Percentiles rank a stretch among this genome's conserved stretches.
phyloP scores from a whole-genome alignment of 768 basidiomycete species.

The Phanerochaete sordida region DNA sequence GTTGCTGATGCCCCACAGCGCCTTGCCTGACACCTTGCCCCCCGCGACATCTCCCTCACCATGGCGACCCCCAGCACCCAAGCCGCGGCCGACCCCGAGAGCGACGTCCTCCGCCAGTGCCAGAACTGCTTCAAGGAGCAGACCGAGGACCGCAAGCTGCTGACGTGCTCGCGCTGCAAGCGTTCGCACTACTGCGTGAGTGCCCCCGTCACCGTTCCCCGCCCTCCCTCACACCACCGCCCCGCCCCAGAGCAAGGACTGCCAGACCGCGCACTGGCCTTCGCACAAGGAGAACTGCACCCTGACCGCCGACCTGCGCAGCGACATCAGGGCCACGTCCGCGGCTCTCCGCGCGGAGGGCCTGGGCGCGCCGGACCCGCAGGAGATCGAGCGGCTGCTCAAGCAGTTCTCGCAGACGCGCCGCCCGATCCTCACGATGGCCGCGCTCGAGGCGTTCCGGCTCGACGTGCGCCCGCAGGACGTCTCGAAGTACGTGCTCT shows the following conservation, averaged over 20 bases:
- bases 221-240: neutral
- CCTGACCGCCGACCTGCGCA: neutral
- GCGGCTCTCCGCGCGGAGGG: no score
- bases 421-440: conserved; percentile 13
- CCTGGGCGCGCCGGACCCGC: neutral
- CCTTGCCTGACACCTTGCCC: no score
- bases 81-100: neutral
- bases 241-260: conserved; percentile 13
- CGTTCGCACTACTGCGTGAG: neutral
- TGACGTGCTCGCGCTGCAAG: neutral
- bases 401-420: conserved; percentile 15
- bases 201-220: neutral
- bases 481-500: neutral
- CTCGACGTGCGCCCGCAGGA: neutral
- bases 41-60: no score
- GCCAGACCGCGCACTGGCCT: conserved; percentile 14
- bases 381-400: neutral
- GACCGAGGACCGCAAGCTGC: neutral
- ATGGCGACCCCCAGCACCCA: neutral
- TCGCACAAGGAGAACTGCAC: conserved; percentile 15
- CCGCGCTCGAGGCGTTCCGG: conserved; percentile 13
- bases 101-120: neutral
- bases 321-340: neutral
- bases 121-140: neutral
- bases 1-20: no score